These are phyloP conservation scores for Coniochaeta prunicola DNA, from an alignment of 2,329 filamentous ascomycete species.

Conservation along the genomic window DNA sequence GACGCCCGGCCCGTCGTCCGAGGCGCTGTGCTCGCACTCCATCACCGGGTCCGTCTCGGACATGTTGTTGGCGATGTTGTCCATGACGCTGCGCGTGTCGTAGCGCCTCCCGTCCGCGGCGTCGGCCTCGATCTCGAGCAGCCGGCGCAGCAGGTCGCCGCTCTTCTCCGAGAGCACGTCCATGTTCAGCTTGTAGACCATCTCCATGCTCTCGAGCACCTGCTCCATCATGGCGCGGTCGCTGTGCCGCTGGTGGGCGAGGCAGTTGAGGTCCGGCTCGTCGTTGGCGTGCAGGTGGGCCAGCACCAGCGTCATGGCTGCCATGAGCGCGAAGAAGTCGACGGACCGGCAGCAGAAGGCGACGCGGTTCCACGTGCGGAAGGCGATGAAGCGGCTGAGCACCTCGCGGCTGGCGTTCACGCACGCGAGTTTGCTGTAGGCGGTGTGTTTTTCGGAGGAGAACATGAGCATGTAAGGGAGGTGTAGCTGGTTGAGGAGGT, in stretches of 20 bases:
- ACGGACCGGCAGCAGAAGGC: constrained; percentile 23
- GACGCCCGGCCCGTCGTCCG: constrained; percentile 1
- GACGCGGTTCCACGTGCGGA: constrained; percentile 21
- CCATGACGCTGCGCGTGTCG: constrained; percentile 2
- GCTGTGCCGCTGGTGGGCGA: constrained; percentile 28
- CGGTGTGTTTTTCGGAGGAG: constrained; percentile 24
- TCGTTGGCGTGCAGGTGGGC: constrained; percentile 21
- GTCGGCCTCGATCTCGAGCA: constrained; percentile 25
- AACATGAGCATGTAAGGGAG: constrained; percentile 42
- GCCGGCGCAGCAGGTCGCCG: constrained; percentile 19
- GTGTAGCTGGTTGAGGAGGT: constrained; percentile 41
- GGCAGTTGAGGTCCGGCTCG: constrained; percentile 13
- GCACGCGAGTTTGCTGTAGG: constrained; percentile 38
- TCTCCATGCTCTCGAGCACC: constrained; percentile 25
- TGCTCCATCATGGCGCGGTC: constrained; percentile 33
- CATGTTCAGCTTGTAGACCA: constrained; percentile 15
- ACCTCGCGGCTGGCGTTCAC: constrained; percentile 30
- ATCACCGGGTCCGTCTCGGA: background rate
- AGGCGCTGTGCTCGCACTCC: background rate
- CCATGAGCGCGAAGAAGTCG: constrained; percentile 30
- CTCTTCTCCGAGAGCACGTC: constrained; percentile 23
- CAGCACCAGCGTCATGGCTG: constrained; percentile 28
- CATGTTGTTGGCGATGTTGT: constrained; percentile 4
- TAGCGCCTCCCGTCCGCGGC: constrained; percentile 11
- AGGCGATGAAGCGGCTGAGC: constrained; percentile 25